Evolutionary conservation across 768 basidiomycete genomes (phyloP).

Genomic region (Clitopilus passeckerianus): DNA sequence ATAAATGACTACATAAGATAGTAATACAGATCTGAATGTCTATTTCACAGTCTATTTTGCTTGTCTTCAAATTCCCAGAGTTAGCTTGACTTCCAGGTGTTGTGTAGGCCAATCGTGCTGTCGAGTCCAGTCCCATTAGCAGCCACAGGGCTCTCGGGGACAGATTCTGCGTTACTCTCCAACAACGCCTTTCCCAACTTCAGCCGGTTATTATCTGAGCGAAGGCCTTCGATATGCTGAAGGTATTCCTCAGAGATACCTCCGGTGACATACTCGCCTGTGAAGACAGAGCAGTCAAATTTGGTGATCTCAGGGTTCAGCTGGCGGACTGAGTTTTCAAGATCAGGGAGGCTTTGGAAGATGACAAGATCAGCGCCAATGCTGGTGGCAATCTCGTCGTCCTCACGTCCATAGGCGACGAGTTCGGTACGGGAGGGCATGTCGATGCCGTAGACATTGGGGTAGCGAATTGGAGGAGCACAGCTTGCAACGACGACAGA

Average conservation of each 20-base stretch:
- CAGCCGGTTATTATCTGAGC: slow-evolving; percentile 78
- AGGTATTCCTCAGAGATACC: slow-evolving; percentile 85
- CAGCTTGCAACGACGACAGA: slow-evolving; percentile 96
- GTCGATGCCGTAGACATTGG: slow-evolving; percentile 99
- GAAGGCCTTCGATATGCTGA: slow-evolving; percentile 61
- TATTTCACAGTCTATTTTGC: slow-evolving; percentile 5
- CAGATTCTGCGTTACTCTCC: slow-evolving; percentile 8
- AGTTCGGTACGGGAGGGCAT: slow-evolving; percentile 97
- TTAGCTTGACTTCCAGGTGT: slow-evolving; percentile 48
- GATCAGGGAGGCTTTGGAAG: slow-evolving; percentile 89
- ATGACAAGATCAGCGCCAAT: slow-evolving; percentile 96
- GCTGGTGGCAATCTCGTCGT: slow-evolving; percentile 63
- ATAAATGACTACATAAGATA: background rate
- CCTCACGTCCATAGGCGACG: slow-evolving; percentile 77
- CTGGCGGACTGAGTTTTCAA: slow-evolving; percentile 79
- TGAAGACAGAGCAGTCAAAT: slow-evolving; percentile 98
- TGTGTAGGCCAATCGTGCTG: slow-evolving; percentile 77
- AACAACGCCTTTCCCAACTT: slow-evolving; percentile 30
- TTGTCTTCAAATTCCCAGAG: slow-evolving; percentile 3
- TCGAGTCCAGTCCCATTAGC: slow-evolving; percentile 49
- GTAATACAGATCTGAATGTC: background rate
- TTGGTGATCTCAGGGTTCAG: slow-evolving; percentile 70
- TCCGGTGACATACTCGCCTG: slow-evolving; percentile 95
- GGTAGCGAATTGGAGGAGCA: slow-evolving; percentile 92
- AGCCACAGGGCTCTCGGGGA: slow-evolving; percentile 26